Evolutionary conservation across 257 asterid species (phyloP).

Genomic region (Nemophila menziesii): DNA sequence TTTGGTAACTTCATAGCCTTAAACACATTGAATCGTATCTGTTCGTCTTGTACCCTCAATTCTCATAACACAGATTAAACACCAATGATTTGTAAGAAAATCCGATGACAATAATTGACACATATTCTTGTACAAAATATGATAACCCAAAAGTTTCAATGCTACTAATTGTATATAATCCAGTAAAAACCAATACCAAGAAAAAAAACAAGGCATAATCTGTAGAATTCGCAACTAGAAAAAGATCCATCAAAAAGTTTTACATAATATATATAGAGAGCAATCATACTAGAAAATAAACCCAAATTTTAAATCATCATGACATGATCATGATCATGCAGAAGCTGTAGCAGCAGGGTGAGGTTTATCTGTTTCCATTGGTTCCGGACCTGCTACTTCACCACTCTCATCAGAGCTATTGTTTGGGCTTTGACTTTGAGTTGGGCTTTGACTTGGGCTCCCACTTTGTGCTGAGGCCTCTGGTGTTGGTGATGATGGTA

Average conservation of each 20-base stretch:
- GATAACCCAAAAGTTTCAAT: not conserved
- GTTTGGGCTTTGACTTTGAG: conserved; percentile 15
- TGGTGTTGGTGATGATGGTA: conserved; percentile 37
- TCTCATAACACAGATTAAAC: too few relatives aligned
- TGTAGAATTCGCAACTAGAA: not conserved
- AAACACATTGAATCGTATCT: too few relatives aligned
- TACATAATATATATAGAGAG: too few relatives aligned
- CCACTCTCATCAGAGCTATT: conserved; percentile 15
- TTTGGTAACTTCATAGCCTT: too few relatives aligned
- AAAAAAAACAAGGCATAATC: not conserved
- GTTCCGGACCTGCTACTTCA: conserved; percentile 26
- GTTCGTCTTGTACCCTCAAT: too few relatives aligned
- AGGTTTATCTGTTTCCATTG: conserved; percentile 64
- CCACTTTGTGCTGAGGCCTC: conserved; percentile 45
- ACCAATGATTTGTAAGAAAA: too few relatives aligned
- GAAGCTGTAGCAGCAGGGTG: conserved; percentile 20
- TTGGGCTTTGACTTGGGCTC: conserved; percentile 13
- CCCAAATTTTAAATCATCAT: not conserved
- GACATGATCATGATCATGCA: too few relatives aligned
- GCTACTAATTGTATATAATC: not conserved
- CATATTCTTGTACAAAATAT: not conserved
- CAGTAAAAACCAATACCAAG: not conserved
- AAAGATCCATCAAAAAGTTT: not conserved
- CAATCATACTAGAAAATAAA: not conserved
- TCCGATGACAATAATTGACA: too few relatives aligned